Percentiles rank a stretch among this genome's conserved stretches.
Conservation (phyloP, 2,329 filamentous ascomycete species). For the Aspergillus novoparasiticus region DNA sequence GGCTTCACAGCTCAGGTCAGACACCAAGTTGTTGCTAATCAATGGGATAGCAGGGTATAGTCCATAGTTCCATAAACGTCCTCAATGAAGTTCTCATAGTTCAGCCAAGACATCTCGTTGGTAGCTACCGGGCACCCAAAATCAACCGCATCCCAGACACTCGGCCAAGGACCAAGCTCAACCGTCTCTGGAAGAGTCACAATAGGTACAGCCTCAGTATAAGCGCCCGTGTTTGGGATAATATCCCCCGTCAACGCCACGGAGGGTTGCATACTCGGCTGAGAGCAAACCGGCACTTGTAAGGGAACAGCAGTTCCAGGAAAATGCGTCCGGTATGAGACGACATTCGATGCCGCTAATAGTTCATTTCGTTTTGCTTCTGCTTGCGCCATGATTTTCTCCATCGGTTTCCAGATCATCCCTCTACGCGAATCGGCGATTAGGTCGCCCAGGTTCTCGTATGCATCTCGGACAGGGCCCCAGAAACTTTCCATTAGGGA, state of each 20-base stretch:
- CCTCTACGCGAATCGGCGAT: slow-evolving; percentile 32
- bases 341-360: neutral
- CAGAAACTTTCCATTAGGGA: slow-evolving; percentile 26
- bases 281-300: slow-evolving; percentile 3
- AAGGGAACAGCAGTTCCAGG: neutral
- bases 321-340: slow-evolving; percentile 9
- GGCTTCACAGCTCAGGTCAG: neutral
- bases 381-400: slow-evolving; percentile 33
- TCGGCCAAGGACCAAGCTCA: slow-evolving; percentile 20
- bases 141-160: slow-evolving; percentile 31
- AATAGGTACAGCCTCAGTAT: neutral
- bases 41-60: slow-evolving; percentile 19
- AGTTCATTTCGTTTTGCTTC: slow-evolving; percentile 17
- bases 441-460: slow-evolving; percentile 23
- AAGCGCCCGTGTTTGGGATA: neutral
- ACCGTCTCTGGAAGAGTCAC: slow-evolving; percentile 3
- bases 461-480: slow-evolving; percentile 27
- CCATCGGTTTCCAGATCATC: slow-evolving; percentile 34
- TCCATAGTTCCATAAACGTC: slow-evolving; percentile 29
- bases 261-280: neutral
- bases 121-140: slow-evolving; percentile 12
- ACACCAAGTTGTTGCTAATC: too few relatives aligned
- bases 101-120: slow-evolving; percentile 28
- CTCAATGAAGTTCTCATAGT: slow-evolving; percentile 32
- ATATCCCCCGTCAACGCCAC: neutral